Percentiles rank a stretch among this genome's conserved stretches.
These are phyloP conservation scores for Tulasnella sp. DNA, from an alignment of 768 basidiomycete genomes.

Conservation along the genomic window DNA sequence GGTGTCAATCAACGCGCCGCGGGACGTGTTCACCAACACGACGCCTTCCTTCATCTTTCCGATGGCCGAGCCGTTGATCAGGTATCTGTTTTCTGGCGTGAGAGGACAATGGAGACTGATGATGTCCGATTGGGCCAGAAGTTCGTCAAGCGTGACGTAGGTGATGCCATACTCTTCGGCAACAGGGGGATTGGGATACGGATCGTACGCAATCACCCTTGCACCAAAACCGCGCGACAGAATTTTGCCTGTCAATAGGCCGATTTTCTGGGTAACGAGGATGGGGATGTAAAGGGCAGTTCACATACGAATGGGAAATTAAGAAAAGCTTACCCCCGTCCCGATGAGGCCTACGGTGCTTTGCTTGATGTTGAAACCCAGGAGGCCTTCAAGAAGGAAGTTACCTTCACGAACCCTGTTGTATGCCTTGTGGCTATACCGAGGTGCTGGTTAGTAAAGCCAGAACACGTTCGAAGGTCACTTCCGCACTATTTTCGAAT, in stretches of 20 bases:
- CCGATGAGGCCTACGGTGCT: constrained; percentile 28
- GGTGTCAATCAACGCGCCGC: constrained; percentile 25
- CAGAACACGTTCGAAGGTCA: background rate
- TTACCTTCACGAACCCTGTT: constrained; percentile 21
- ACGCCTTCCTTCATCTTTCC: constrained; percentile 22
- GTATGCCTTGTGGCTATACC: constrained; percentile 19
- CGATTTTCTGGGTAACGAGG: background rate
- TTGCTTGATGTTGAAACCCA: constrained; percentile 22
- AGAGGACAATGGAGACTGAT: constrained; percentile 29
- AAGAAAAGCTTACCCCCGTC: constrained; percentile 25
- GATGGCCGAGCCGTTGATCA: constrained; percentile 24
- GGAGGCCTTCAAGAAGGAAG: constrained; percentile 21
- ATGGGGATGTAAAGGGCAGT: background rate
- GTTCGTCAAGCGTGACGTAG: constrained; percentile 23
- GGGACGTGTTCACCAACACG: constrained; percentile 27
- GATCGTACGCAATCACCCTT: constrained; percentile 24
- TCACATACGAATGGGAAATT: background rate
- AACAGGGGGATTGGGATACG: constrained; percentile 17
- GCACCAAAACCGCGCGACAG: constrained; percentile 25
- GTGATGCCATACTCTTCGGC: constrained; percentile 18
- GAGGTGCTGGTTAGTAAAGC: background rate
- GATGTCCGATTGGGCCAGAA: constrained; percentile 25
- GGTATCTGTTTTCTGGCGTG: constrained; percentile 21
- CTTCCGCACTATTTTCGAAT: constrained; percentile 19
- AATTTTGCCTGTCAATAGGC: constrained; percentile 24